Conservation (phyloP, 345 rosid genomes). For the Euphorbia tirucalli region DNA sequence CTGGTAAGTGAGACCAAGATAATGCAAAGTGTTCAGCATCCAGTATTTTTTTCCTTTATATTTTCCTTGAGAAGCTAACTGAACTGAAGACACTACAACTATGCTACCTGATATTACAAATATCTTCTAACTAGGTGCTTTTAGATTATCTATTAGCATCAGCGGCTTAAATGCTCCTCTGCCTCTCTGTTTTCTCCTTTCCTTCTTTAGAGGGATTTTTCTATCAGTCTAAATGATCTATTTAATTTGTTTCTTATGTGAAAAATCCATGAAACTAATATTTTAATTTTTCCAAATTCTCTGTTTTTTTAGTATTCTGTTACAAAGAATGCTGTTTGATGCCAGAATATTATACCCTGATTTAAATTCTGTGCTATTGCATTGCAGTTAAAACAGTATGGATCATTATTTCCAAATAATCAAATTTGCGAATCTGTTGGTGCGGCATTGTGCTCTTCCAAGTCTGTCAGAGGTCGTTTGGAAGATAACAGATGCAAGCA, state of each 20-base stretch:
- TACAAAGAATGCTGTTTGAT: neutral
- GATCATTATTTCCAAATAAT: slow-evolving; percentile 23
- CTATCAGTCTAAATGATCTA: neutral
- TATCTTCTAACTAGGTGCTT: neutral
- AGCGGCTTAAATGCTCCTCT: neutral
- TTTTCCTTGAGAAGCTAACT: neutral
- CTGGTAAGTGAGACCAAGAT: neutral
- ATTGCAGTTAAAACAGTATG: slow-evolving; percentile 25
- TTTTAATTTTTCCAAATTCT: neutral
- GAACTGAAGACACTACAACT: neutral
- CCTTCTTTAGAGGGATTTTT: neutral
- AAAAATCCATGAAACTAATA: neutral
- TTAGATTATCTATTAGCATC: neutral
- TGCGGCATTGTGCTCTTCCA: slow-evolving; percentile 15
- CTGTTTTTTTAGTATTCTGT: neutral
- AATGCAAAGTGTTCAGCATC: neutral
- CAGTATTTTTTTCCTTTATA: neutral
- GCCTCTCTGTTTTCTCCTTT: neutral
- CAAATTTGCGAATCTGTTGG: slow-evolving; percentile 23
- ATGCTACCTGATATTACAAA: neutral
- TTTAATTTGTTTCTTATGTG: neutral
- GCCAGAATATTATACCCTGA: neutral
- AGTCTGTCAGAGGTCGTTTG: slow-evolving; percentile 19
- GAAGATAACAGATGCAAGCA: slow-evolving; percentile 26
- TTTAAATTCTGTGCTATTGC: slow-evolving; percentile 17